phyloP scores from a whole-genome alignment of 306 rosid species.

The Cucumis melo region DNA sequence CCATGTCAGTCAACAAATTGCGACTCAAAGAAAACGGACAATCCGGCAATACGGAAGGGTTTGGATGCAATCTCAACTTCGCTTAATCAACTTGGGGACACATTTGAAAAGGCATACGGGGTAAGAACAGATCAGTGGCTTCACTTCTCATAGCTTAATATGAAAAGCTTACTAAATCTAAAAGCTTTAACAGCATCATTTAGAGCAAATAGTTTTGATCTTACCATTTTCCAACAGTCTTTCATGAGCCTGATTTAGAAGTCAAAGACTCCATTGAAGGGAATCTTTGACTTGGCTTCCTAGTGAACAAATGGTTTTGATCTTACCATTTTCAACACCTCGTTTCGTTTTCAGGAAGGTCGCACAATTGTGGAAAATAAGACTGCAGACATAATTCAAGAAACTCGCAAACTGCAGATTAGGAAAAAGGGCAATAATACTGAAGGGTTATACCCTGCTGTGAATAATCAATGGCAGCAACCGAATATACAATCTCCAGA shows the following conservation, averaged over 20 bases:
- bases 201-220: background rate
- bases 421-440: conserved; percentile 35
- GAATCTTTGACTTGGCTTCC: background rate
- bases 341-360: conserved; percentile 49
- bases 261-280: background rate
- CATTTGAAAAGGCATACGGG: conserved; percentile 87
- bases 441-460: conserved; percentile 30
- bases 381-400: conserved; percentile 57
- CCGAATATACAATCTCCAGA: conserved; percentile 14
- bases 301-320: background rate
- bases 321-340: background rate
- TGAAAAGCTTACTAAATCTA: background rate
- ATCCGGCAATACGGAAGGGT: conserved; percentile 57
- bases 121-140: conserved; percentile 15
- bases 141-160: too few species aligned
- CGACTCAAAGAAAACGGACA: conserved; percentile 32
- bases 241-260: background rate
- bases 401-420: conserved; percentile 55
- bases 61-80: conserved; percentile 67
- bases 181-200: background rate
- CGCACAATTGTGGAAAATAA: conserved; percentile 63
- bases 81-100: conserved; percentile 90
- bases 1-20: conserved; percentile 25
- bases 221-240: background rate
- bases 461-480: conserved; percentile 29